Evolutionary conservation across 306 rosid genomes (phyloP).

Genomic region (Corylus americana): DNA sequence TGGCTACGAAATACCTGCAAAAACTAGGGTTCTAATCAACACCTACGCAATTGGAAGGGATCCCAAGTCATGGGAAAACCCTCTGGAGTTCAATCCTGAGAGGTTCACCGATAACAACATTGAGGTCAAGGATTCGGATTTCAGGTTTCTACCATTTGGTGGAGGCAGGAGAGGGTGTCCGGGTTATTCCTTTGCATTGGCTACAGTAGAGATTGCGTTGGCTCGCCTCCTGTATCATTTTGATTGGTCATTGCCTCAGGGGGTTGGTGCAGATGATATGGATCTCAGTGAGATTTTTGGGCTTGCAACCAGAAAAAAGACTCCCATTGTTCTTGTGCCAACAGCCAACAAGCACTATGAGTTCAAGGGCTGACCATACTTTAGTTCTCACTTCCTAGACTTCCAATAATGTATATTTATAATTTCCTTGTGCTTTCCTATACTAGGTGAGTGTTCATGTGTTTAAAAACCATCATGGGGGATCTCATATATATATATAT

Average conservation of each 20-base stretch:
- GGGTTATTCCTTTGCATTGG: conserved; percentile 29
- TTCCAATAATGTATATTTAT: neutral
- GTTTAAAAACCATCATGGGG: neutral
- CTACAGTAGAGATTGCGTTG: conserved; percentile 33
- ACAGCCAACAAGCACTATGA: conserved; percentile 19
- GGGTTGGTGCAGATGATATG: conserved; percentile 27
- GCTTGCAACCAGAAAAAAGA: conserved; percentile 36
- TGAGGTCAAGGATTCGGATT: conserved; percentile 31
- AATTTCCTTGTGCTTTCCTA: neutral
- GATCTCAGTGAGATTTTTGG: conserved; percentile 45
- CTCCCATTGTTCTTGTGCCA: conserved; percentile 35
- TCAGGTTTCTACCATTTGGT: conserved; percentile 42
- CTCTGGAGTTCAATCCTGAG: conserved; percentile 30
- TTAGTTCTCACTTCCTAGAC: neutral
- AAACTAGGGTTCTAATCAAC: conserved; percentile 30
- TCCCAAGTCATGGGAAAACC: conserved; percentile 37
- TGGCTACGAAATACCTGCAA: conserved; percentile 33
- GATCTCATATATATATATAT: neutral
- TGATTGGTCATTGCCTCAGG: conserved; percentile 40
- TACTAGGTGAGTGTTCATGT: neutral
- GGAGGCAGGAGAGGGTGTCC: conserved; percentile 52
- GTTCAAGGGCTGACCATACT: conserved; percentile 1
- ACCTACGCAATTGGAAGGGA: conserved; percentile 39
- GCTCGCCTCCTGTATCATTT: conserved; percentile 40
- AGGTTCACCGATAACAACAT: conserved; percentile 16